phyloP scores from a whole-genome alignment of 192 early-diverging fungal species.

The Linnemannia exigua region DNA sequence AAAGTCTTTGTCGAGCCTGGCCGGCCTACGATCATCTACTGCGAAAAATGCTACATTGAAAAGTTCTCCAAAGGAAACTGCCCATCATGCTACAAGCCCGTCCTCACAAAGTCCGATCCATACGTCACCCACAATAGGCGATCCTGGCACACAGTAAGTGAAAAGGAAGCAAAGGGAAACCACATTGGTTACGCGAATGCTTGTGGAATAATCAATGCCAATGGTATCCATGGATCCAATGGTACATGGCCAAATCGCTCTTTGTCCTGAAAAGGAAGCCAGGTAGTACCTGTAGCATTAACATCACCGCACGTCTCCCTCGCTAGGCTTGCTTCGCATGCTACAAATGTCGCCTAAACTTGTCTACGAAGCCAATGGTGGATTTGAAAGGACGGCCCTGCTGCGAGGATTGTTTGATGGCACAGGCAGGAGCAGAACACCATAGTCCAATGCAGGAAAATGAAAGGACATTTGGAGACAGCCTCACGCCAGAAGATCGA shows the following conservation, averaged over 20 bases:
- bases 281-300: not conserved
- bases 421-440: slow-evolving; percentile 37
- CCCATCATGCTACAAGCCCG: slow-evolving; percentile 52
- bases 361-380: slow-evolving; percentile 59
- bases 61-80: slow-evolving; percentile 54
- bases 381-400: slow-evolving; percentile 62
- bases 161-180: not conserved
- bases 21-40: slow-evolving; percentile 43
- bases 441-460: slow-evolving; percentile 7
- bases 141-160: slow-evolving; percentile 48
- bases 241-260: not conserved
- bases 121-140: slow-evolving; percentile 49
- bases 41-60: slow-evolving; percentile 54
- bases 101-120: slow-evolving; percentile 45
- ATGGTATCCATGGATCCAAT: slow-evolving; percentile 26
- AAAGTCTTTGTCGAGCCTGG: slow-evolving; percentile 51
- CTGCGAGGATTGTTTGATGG: slow-evolving; percentile 62
- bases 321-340: slow-evolving; percentile 60
- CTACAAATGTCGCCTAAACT: slow-evolving; percentile 43
- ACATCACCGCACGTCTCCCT: not conserved
- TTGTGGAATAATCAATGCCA: slow-evolving; percentile 24
- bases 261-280: not conserved
- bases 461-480: slow-evolving; percentile 3
- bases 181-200: slow-evolving; percentile 3
- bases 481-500: slow-evolving; percentile 18